Evolutionary conservation across 208 protist species (phyloP).

Genomic region (Tritrichomonas foetus): DNA sequence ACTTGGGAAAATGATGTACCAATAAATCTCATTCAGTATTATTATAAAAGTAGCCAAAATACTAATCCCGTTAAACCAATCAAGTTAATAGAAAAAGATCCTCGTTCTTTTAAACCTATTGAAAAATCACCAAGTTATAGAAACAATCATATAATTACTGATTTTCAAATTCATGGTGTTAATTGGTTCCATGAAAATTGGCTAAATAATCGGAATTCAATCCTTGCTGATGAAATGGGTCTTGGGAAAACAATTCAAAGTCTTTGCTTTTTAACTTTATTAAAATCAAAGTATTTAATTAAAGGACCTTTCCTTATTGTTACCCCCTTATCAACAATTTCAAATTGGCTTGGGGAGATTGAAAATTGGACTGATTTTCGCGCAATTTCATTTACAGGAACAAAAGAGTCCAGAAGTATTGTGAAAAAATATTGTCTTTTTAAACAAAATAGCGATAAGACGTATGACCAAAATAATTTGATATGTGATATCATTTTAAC

Average conservation of each 20-base stretch:
- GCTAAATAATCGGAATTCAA: conserved; percentile 60
- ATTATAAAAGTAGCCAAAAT: neutral
- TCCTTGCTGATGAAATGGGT: conserved; percentile 39
- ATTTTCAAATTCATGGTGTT: conserved; percentile 93
- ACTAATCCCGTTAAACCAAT: neutral
- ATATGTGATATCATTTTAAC: conserved; percentile 65
- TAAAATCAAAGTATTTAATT: neutral
- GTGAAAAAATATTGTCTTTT: conserved; percentile 39
- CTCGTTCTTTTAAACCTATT: neutral
- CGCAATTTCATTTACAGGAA: neutral
- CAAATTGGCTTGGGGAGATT: conserved; percentile 21
- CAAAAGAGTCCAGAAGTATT: neutral
- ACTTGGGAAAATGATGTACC: conserved; percentile 58
- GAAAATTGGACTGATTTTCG: conserved; percentile 28
- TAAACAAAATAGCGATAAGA: neutral
- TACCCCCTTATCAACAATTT: neutral
- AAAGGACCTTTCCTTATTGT: conserved; percentile 37
- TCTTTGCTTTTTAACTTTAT: neutral
- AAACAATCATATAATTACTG: neutral
- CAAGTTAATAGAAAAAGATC: neutral
- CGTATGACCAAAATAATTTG: conserved; percentile 47
- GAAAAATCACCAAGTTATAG: neutral
- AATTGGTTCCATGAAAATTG: conserved; percentile 95
- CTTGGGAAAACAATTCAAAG: conserved; percentile 37
- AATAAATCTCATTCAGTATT: neutral